These are phyloP conservation scores for Staphylotrichum tortipilum DNA, from an alignment of 495 filamentous ascomycete genomes.

Conservation along the genomic window DNA sequence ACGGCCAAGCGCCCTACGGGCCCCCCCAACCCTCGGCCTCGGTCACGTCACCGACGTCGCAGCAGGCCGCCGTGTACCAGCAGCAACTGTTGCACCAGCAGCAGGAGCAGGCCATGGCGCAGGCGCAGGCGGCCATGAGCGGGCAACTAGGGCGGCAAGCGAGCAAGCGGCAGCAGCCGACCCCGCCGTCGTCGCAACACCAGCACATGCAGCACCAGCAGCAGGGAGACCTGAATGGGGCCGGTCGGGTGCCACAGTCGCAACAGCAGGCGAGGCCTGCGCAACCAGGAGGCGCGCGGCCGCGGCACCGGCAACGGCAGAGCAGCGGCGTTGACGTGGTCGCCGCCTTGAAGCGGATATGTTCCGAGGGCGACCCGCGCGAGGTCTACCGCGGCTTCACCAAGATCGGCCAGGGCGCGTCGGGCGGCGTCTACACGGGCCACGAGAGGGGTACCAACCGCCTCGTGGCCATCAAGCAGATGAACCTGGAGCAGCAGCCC, in stretches of 20 bases:
- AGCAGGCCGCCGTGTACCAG: constrained; percentile 49
- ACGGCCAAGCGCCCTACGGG: constrained; percentile 39
- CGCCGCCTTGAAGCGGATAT: constrained; percentile 73
- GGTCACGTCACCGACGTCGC: constrained; percentile 21
- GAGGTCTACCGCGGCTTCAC: constrained; percentile 77
- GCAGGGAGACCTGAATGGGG: constrained; percentile 36
- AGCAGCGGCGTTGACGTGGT: constrained; percentile 72
- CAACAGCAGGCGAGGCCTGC: constrained; percentile 20
- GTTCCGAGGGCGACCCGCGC: constrained; percentile 78
- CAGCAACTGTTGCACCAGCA: constrained; percentile 58
- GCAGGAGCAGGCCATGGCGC: constrained; percentile 69
- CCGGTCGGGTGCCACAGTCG: constrained; percentile 35
- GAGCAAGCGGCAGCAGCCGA: constrained; percentile 54
- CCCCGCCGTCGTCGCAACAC: constrained; percentile 48
- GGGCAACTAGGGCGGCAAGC: constrained; percentile 51
- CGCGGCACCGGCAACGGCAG: constrained; percentile 68
- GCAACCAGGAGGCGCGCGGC: constrained; percentile 49
- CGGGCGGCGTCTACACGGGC: constrained; percentile 89
- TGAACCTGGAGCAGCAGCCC: constrained; percentile 96
- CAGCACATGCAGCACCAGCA: constrained; percentile 46
- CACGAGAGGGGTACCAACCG: constrained; percentile 74
- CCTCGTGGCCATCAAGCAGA: constrained; percentile 97
- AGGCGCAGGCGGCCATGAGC: constrained; percentile 55
- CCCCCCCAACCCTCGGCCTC: constrained; percentile 23
- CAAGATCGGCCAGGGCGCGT: constrained; percentile 97